Conservation (phyloP, 2,329 filamentous ascomycete genomes). For the Harringtonia aguacate region DNA sequence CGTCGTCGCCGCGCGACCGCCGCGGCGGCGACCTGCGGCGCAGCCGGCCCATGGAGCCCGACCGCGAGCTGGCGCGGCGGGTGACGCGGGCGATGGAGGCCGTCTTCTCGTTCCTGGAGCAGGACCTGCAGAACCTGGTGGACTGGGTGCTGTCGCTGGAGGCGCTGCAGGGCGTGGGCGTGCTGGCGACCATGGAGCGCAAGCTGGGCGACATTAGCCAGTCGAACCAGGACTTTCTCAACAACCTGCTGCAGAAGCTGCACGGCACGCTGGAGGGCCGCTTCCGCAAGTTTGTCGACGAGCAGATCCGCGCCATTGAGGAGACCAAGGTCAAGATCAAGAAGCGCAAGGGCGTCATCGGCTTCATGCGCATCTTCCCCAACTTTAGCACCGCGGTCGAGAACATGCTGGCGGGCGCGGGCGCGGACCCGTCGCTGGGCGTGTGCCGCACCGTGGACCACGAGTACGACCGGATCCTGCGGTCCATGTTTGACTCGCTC, state of each 20-base stretch:
- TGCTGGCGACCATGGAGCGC: constrained; percentile 70
- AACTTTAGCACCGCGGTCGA: constrained; percentile 74
- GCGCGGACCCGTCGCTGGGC: constrained; percentile 43
- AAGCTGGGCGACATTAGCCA: constrained; percentile 72
- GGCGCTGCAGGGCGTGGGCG: constrained; percentile 83
- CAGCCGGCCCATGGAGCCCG: constrained; percentile 75
- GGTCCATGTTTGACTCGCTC: constrained; percentile 93
- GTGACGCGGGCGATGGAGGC: constrained; percentile 84
- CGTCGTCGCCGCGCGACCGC: constrained; percentile 55
- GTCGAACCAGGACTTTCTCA: constrained; percentile 86
- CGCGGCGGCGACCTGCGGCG: constrained; percentile 61
- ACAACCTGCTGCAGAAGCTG: constrained; percentile 65
- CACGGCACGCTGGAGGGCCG: constrained; percentile 63
- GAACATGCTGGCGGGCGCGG: constrained; percentile 59
- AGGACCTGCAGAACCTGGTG: constrained; percentile 67
- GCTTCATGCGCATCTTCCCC: constrained; percentile 90
- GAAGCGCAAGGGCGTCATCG: constrained; percentile 93
- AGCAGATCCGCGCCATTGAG: constrained; percentile 90
- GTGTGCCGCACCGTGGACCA: constrained; percentile 72
- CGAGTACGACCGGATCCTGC: constrained; percentile 81
- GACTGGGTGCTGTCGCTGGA: constrained; percentile 76
- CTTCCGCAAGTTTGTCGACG: constrained; percentile 84
- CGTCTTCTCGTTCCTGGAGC: constrained; percentile 72
- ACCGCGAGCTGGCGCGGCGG: constrained; percentile 73
- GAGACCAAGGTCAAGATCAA: constrained; percentile 99